Evolutionary conservation across 768 basidiomycete species (phyloP).

Genomic region (Multifurca ochricompacta): DNA sequence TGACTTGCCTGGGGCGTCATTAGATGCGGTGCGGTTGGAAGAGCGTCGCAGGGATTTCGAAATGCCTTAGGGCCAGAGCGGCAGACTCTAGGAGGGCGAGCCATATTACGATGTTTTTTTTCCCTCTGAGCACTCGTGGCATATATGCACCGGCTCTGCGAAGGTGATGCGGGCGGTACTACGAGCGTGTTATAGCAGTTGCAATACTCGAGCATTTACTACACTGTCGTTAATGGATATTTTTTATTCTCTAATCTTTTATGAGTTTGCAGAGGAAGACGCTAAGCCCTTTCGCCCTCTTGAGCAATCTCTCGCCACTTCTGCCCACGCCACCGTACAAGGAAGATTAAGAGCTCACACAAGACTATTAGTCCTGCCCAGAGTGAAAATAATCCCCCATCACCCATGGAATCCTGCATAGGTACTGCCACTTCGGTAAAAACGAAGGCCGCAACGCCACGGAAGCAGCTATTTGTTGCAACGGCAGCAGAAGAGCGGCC

Average conservation of each 20-base stretch:
- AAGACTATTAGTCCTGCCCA: conserved; percentile 48
- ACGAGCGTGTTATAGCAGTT: neutral
- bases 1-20: neutral
- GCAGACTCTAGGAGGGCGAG: too few relatives aligned
- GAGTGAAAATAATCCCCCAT: conserved; percentile 73
- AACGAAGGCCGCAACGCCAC: conserved; percentile 61
- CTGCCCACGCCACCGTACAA: conserved; percentile 52
- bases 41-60: neutral
- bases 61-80: neutral
- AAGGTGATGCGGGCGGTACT: neutral
- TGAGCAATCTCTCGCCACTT: conserved; percentile 51
- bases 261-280: neutral
- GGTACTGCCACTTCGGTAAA: conserved; percentile 69
- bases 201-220: neutral
- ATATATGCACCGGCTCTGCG: too few relatives aligned
- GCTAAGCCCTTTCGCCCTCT: conserved; percentile 30
- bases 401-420: conserved; percentile 56
- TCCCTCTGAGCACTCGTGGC: too few relatives aligned
- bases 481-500: conserved; percentile 72
- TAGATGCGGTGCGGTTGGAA: neutral
- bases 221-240: neutral
- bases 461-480: conserved; percentile 69
- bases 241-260: neutral
- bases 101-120: too few relatives aligned
- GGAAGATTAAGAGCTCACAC: conserved; percentile 47